These are phyloP conservation scores for Ceratocystis huliohia DNA, from an alignment of 2,329 filamentous ascomycete genomes.

Conservation along the genomic window DNA sequence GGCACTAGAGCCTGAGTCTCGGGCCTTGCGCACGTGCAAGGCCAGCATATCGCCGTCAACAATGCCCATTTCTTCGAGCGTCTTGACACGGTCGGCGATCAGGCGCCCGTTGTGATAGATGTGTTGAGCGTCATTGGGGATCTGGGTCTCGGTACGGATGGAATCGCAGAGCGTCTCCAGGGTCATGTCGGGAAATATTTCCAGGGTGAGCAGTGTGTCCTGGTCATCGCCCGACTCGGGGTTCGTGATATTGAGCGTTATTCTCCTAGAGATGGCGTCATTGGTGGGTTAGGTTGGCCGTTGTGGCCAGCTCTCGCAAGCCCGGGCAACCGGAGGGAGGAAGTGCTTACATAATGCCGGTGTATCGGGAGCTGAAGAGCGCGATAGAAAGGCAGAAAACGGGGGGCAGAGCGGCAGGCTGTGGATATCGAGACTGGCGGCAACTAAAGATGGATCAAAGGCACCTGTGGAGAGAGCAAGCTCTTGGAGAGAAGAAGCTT, in stretches of 20 bases:
- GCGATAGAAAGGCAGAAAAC: too few species aligned
- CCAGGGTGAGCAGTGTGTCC: slow-evolving; percentile 66
- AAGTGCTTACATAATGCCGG: background rate
- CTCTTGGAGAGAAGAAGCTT: too few species aligned
- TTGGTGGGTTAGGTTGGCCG: background rate
- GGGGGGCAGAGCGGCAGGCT: too few species aligned
- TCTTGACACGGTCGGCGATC: slow-evolving; percentile 64
- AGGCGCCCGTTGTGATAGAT: slow-evolving; percentile 83
- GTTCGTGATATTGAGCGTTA: slow-evolving; percentile 74
- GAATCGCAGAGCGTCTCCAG: slow-evolving; percentile 76
- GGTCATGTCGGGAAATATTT: slow-evolving; percentile 71
- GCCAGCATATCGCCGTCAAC: slow-evolving; percentile 86
- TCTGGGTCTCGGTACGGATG: slow-evolving; percentile 69
- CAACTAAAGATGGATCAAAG: too few species aligned
- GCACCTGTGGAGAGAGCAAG: too few species aligned
- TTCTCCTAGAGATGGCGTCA: slow-evolving; percentile 48
- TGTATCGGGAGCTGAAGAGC: too few species aligned
- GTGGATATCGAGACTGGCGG: too few species aligned
- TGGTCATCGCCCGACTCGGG: slow-evolving; percentile 50
- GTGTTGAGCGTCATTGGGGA: slow-evolving; percentile 61
- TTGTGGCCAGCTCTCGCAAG: background rate
- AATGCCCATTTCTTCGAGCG: slow-evolving; percentile 68
- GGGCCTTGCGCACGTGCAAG: slow-evolving; percentile 59
- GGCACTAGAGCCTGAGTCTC: slow-evolving; percentile 32
- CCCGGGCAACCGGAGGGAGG: background rate